Evolutionary conservation across 768 basidiomycete genomes (phyloP).

Genomic region (Collybiopsis luxurians): DNA sequence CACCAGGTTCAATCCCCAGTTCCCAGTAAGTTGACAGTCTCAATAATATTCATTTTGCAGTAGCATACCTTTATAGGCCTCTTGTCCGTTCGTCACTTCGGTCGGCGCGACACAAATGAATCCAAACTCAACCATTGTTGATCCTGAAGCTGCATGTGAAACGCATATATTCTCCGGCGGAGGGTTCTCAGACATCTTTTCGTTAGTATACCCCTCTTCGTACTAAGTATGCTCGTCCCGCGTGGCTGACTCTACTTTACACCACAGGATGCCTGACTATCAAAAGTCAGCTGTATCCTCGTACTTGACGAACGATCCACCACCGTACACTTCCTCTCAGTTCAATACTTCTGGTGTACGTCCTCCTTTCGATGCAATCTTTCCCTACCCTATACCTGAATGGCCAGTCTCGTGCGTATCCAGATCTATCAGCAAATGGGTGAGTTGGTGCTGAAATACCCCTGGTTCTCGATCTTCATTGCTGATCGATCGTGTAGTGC

Average conservation of each 20-base stretch:
- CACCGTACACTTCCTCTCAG: conserved; percentile 35
- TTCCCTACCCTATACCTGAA: conserved; percentile 12
- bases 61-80: conserved; percentile 25
- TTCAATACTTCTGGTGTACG: conserved; percentile 43
- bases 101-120: conserved; percentile 52
- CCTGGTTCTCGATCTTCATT: too few species aligned
- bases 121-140: conserved; percentile 38
- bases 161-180: conserved; percentile 47
- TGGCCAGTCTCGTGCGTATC: conserved; percentile 47
- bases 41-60: not conserved
- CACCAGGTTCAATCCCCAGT: conserved; percentile 22
- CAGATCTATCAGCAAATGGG: conserved; percentile 51
- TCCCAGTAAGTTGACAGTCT: conserved; percentile 8
- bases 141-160: conserved; percentile 45
- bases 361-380: not conserved
- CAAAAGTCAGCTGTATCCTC: conserved; percentile 37
- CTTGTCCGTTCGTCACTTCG: conserved; percentile 50
- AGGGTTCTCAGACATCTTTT: conserved; percentile 46
- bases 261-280: conserved; percentile 43
- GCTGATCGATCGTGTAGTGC: too few species aligned
- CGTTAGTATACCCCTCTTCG: conserved; percentile 19
- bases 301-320: conserved; percentile 38
- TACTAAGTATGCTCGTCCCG: not conserved
- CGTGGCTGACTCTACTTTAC: conserved; percentile 21
- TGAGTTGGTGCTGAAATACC: too few species aligned